A percentile compares a stretch with the other conserved stretches of the same genome.
These are phyloP conservation scores for Sclerotinia trifoliorum DNA, from an alignment of 2,329 filamentous ascomycete species.

Conservation along the genomic window DNA sequence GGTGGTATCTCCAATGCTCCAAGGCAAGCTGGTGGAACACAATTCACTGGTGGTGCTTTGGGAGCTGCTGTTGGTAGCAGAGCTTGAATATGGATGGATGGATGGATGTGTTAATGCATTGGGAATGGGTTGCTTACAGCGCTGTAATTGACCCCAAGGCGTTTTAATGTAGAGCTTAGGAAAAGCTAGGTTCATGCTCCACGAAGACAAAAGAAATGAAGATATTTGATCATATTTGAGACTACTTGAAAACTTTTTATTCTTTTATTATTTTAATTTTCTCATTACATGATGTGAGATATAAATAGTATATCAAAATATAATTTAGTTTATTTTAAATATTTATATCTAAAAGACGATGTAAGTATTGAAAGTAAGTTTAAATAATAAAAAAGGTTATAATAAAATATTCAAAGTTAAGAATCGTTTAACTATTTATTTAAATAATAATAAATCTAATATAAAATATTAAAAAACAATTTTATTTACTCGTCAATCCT, in stretches of 20 bases:
- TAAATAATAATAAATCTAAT: not conserved
- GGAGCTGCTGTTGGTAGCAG: constrained; percentile 59
- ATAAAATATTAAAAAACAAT: too few relatives aligned
- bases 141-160: constrained; percentile 36
- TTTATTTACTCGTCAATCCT: too few relatives aligned
- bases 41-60: constrained; percentile 79
- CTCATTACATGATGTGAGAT: not conserved
- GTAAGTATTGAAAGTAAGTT: not conserved
- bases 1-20: constrained; percentile 58
- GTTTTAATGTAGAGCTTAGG: constrained; percentile 38
- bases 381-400: not conserved
- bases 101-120: constrained; percentile 37
- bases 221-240: constrained; percentile 5
- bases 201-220: constrained; percentile 17
- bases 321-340: not conserved
- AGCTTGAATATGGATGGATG: constrained; percentile 45
- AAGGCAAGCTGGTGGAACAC: constrained; percentile 69
- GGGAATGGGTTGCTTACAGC: constrained; percentile 35
- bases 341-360: not conserved
- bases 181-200: constrained; percentile 32
- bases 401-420: not conserved
- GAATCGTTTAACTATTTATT: not conserved
- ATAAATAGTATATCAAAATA: not conserved
- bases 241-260: not conserved
- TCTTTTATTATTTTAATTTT: not conserved